Evolutionary conservation across 805 yeast species (phyloP), one percentile per base, ranked within the genome.

Genomic region (Kodamaea laetipori): DNA sequence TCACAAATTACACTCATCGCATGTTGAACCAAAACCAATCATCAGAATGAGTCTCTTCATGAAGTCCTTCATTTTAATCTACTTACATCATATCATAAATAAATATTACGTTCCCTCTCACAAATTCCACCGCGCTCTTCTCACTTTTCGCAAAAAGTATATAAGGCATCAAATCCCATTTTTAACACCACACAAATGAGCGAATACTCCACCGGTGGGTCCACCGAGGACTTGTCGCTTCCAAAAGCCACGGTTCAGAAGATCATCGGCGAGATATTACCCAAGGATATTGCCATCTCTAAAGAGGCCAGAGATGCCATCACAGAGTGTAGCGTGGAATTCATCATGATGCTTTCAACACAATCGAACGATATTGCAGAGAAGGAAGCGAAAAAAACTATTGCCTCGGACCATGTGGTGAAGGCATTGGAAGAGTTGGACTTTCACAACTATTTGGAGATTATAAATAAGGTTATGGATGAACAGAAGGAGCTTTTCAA

Each of bases 281-380:
- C 97, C 12, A 69, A 80, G n/a, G 97, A 90, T 58, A 74, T 87
- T 44, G 82, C 90, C 5, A 89, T 92, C 54, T 81, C 96, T 31
- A 86, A 90, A 53, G 98, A 94, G 52, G 95, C 97, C 2, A 74
- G 97, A 45, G 98, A 92, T 57, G 94, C 96, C 34, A 78, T 94
- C 35, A 92, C 95, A 34, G 97, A 94, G 60, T 92, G 97, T 63
- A 90, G 97, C 56, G 89, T 94, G 44, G 97, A 90, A 66, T 92
- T 94, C 62, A 84, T 94, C 47, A 92, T 94, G 95, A 88, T 92
- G 46, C 71, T 92, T 33, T 86, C 97, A 8, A 88, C 96, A 2
- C 96, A 90, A 66, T 84, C 92, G 44, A 90, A 92, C 56, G 98
- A 94, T 49, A 90, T 94, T 52, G 98, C 98, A 1, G 98, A 94